A percentile compares a stretch with the other conserved stretches of the same genome.
These are phyloP conservation scores for Tulasnella sp. DNA, from an alignment of 768 basidiomycete genomes.

Conservation along the genomic window DNA sequence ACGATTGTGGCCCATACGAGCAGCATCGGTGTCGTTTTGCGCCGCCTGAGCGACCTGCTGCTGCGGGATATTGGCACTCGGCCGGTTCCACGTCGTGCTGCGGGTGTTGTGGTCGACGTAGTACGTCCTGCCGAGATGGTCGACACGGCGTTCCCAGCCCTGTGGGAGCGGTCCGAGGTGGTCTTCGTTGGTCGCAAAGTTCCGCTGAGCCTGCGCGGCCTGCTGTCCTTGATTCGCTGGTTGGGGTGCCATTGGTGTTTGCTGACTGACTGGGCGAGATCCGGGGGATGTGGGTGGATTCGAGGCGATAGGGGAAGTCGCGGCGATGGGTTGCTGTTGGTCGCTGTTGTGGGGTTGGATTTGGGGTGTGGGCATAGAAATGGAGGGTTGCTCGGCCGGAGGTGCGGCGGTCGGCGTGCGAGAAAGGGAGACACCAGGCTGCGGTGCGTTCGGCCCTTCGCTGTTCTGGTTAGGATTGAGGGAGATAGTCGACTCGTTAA, in stretches of 20 bases:
- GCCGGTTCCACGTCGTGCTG: slow-evolving; percentile 95
- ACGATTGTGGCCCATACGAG: slow-evolving; percentile 75
- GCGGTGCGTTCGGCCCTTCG: slow-evolving; percentile 21
- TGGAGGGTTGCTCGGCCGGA: not conserved
- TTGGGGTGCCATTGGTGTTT: slow-evolving; percentile 14
- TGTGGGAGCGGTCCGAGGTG: slow-evolving; percentile 82
- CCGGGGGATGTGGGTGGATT: not conserved
- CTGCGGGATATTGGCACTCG: slow-evolving; percentile 60
- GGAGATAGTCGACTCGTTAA: slow-evolving; percentile 22
- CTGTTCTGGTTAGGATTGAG: slow-evolving; percentile 29
- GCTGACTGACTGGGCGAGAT: slow-evolving; percentile 17
- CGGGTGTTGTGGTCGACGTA: slow-evolving; percentile 99
- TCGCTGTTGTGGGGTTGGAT: not conserved
- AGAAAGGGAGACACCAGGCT: not conserved
- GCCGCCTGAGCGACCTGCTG: slow-evolving; percentile 61
- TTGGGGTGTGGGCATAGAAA: slow-evolving; percentile 14
- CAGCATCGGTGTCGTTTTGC: slow-evolving; percentile 58
- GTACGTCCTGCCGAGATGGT: slow-evolving; percentile 91
- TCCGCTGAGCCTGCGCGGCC: slow-evolving; percentile 41
- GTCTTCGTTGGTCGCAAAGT: slow-evolving; percentile 92
- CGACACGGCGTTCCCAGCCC: slow-evolving; percentile 96
- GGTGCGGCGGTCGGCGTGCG: slow-evolving; percentile 12
- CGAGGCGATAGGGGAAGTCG: not conserved
- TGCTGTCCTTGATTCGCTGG: slow-evolving; percentile 19
- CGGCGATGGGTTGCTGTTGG: not conserved